Conservation (phyloP, 345 rosid species). For the Eucalyptus globulus region DNA sequence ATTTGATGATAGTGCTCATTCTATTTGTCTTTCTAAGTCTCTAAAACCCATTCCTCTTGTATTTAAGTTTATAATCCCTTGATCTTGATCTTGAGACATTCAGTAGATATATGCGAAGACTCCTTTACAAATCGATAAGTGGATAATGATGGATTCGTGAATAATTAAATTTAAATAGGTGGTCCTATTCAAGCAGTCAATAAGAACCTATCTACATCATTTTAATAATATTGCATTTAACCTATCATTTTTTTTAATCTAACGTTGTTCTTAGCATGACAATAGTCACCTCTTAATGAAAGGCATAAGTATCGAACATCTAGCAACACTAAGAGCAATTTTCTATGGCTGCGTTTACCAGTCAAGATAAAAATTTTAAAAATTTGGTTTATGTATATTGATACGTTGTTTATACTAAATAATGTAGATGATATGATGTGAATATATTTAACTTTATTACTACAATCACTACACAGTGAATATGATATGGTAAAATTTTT, state of each 20-base stretch:
- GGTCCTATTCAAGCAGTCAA: neutral
- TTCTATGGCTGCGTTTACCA: neutral
- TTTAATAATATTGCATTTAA: neutral
- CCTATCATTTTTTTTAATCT: neutral
- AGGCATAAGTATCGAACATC: neutral
- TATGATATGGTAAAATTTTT: rapidly evolving
- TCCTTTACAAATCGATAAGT: neutral
- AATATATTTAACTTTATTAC: too few species aligned
- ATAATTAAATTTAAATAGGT: neutral
- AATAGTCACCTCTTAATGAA: neutral
- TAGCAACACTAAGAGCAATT: neutral
- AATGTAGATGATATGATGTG: too few species aligned
- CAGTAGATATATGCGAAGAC: neutral
- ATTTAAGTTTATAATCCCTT: neutral
- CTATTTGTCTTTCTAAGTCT: neutral
- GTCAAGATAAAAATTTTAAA: too few species aligned
- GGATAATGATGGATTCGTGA: neutral
- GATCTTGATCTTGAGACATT: neutral
- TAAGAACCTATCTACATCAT: neutral
- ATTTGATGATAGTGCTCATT: neutral
- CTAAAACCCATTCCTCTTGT: neutral
- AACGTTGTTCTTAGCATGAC: neutral
- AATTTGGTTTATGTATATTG: too few species aligned
- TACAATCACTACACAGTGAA: rapidly evolving
- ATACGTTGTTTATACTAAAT: rapidly evolving